Percentiles rank a stretch among this genome's conserved stretches.
Evolutionary conservation across 805 yeast genomes (phyloP).

Genomic region (Monosporozyma solicola): DNA sequence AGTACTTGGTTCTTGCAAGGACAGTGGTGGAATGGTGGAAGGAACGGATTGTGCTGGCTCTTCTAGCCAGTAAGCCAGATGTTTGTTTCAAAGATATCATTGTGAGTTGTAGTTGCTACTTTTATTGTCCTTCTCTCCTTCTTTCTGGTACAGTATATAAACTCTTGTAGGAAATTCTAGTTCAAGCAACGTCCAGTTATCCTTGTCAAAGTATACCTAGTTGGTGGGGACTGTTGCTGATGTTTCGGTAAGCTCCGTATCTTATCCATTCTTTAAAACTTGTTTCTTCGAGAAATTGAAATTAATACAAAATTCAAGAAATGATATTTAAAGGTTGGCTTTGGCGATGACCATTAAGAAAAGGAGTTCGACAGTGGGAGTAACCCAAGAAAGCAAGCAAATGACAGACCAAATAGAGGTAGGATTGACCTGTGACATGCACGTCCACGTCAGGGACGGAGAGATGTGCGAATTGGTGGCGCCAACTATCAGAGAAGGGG

Average conservation of each 20-base stretch:
- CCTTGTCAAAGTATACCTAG: neutral
- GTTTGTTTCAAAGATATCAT: conserved; percentile 5
- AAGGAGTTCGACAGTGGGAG: neutral
- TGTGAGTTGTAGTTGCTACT: neutral
- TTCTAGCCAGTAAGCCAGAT: conserved; percentile 17
- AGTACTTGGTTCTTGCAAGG: conserved; percentile 35
- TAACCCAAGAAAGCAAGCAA: neutral
- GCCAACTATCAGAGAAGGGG: conserved; percentile 87
- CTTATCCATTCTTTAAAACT: neutral
- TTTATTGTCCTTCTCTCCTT: neutral
- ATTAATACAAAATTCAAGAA: neutral
- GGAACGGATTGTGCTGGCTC: neutral
- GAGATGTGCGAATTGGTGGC: conserved; percentile 85
- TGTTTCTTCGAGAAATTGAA: neutral
- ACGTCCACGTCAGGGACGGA: conserved; percentile 93
- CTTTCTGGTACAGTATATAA: no score
- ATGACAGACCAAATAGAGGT: conserved; percentile 15
- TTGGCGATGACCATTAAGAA: neutral
- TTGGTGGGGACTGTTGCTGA: neutral
- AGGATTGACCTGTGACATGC: conserved; percentile 83
- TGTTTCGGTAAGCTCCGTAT: neutral
- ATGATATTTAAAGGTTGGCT: neutral
- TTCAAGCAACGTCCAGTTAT: neutral
- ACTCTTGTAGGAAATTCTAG: neutral
- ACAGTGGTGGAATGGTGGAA: neutral